Evolutionary conservation across 306 rosid genomes (phyloP).

Genomic region (Argentina anserina): DNA sequence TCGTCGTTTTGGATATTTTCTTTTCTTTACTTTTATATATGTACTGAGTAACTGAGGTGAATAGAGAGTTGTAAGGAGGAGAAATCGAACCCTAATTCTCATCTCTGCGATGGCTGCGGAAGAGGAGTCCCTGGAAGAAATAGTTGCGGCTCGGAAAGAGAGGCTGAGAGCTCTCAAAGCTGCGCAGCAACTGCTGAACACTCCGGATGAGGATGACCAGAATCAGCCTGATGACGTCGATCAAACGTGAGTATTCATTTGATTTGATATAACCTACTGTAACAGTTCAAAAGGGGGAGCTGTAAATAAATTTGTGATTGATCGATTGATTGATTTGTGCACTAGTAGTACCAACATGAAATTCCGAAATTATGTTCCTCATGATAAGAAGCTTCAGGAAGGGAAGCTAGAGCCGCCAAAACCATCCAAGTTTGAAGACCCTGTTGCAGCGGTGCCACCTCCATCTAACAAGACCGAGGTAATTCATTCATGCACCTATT

Average conservation of each 20-base stretch:
- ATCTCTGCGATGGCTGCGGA: conserved; percentile 11
- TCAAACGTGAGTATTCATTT: conserved; percentile 37
- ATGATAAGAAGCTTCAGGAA: conserved; percentile 78
- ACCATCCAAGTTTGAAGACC: conserved; percentile 89
- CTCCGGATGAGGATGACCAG: conserved; percentile 42
- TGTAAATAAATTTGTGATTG: too few species aligned
- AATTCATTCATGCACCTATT: too few species aligned
- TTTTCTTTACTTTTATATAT: too few species aligned
- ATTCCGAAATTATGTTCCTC: conserved; percentile 93
- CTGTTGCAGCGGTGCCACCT: conserved; percentile 53
- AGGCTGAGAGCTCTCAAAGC: conserved; percentile 72
- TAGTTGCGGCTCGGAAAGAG: conserved; percentile 70
- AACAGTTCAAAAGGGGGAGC: too few species aligned
- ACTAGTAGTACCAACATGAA: conserved; percentile 66
- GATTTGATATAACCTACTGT: too few species aligned
- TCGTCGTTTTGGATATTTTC: neutral
- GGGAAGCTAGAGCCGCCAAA: conserved; percentile 80
- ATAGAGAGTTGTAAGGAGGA: too few species aligned
- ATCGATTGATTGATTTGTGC: conserved; percentile 10
- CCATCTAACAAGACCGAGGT: conserved; percentile 50
- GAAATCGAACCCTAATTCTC: too few species aligned
- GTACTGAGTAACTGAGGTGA: too few species aligned
- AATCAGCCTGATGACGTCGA: neutral
- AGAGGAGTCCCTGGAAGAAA: conserved; percentile 55
- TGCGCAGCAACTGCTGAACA: conserved; percentile 58